phyloP scores from a whole-genome alignment of 495 filamentous ascomycete species.

The Podospora sp. region DNA sequence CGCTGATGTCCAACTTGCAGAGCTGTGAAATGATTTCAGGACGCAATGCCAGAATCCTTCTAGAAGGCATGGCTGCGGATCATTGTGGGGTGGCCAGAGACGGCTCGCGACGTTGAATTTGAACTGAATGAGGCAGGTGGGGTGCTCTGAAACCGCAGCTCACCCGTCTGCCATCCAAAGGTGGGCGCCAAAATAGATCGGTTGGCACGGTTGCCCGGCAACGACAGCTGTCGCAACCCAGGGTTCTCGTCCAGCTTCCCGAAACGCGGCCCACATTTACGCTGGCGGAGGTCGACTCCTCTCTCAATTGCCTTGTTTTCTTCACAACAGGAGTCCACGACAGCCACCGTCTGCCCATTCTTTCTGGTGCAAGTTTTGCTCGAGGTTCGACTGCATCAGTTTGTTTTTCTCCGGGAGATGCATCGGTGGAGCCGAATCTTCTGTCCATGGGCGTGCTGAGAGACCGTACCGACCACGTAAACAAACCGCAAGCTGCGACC shows the following conservation, averaged over 20 bases:
- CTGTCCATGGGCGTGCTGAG: slow-evolving; percentile 19
- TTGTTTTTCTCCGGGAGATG: slow-evolving; percentile 25
- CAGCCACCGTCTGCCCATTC: slow-evolving; percentile 5
- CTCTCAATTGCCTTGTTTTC: slow-evolving; percentile 6
- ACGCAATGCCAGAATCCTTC: not conserved
- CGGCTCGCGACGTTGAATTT: not conserved
- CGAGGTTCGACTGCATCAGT: not conserved
- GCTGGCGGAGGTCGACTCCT: slow-evolving; percentile 16
- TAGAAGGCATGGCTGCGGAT: not conserved
- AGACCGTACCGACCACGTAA: slow-evolving; percentile 8
- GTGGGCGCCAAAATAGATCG: slow-evolving; percentile 10
- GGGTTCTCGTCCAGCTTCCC: slow-evolving; percentile 19
- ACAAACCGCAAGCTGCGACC: slow-evolving; percentile 27
- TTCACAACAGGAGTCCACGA: not conserved
- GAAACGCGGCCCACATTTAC: slow-evolving; percentile 15
- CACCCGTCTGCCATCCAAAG: not conserved
- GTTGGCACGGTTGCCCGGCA: slow-evolving; percentile 15
- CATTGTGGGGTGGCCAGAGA: not conserved
- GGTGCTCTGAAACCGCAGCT: slow-evolving; percentile 7
- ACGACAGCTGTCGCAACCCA: slow-evolving; percentile 8
- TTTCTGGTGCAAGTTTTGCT: slow-evolving; percentile 2
- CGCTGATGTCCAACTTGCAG: no score
- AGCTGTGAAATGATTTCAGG: not conserved
- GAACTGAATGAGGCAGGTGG: slow-evolving; percentile 8
- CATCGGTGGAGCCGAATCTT: slow-evolving; percentile 15